These are phyloP conservation scores for Dioscorea cayenensis DNA, from an alignment of 116 monocot genomes.

Conservation along the genomic window DNA sequence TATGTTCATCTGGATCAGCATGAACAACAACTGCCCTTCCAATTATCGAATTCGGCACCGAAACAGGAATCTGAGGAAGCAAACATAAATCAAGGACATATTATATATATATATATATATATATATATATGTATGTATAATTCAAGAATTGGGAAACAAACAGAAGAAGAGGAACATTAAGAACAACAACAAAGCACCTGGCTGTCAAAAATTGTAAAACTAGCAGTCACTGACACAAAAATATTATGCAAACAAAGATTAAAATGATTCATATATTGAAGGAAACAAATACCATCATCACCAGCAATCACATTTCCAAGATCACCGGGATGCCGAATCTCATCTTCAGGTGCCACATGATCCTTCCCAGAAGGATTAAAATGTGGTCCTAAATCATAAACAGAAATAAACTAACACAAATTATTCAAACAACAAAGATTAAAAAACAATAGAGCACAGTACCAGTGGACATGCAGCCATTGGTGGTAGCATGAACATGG, in stretches of 20 bases:
- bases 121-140: background rate
- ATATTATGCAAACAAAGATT: background rate
- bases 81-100: background rate
- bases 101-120: too few relatives aligned
- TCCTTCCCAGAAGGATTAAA: constrained; percentile 85
- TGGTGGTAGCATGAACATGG: constrained; percentile 94
- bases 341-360: constrained; percentile 84
- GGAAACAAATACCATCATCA: constrained; percentile 59
- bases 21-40: constrained; percentile 72
- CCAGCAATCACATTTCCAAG: constrained; percentile 83
- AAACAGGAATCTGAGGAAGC: constrained; percentile 32
- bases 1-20: constrained; percentile 72
- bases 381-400: constrained; percentile 58
- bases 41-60: constrained; percentile 38
- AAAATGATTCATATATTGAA: background rate
- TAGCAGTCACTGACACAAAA: constrained; percentile 53
- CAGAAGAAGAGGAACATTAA: background rate
- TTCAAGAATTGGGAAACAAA: too few relatives aligned
- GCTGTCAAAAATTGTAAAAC: constrained; percentile 38
- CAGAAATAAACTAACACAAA: constrained; percentile 3
- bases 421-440: too few relatives aligned
- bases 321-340: constrained; percentile 86
- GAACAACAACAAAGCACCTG: constrained; percentile 45
- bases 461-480: constrained; percentile 98
- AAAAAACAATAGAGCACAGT: background rate